Evolutionary conservation across 768 basidiomycete genomes (phyloP).

Genomic region (Peribolospora kevripleyi): DNA sequence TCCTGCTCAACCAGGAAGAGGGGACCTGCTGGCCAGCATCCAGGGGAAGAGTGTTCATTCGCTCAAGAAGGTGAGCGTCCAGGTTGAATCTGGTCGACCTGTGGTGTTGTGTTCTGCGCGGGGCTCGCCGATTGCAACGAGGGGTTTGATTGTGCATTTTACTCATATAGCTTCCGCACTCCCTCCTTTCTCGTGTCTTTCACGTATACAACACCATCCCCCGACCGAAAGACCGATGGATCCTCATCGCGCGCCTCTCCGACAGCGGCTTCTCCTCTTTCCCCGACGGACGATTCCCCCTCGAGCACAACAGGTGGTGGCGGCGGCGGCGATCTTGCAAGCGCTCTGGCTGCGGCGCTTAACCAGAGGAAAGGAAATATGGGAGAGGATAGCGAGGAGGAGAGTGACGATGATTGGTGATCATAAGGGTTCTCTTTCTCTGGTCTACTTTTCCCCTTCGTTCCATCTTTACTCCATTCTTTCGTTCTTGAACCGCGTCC

Average conservation of each 20-base stretch:
- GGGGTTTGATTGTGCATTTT: no score
- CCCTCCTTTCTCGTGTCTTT: no score
- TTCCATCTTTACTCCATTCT: neutral
- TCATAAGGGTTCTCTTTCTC: neutral
- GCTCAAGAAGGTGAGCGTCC: conserved; percentile 31
- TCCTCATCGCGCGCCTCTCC: no score
- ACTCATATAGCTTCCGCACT: no score
- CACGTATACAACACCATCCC: no score
- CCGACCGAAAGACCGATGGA: no score
- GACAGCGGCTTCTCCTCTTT: neutral
- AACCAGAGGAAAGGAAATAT: conserved; percentile 61
- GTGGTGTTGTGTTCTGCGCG: no score
- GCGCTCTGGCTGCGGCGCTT: conserved; percentile 60
- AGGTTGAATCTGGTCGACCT: neutral
- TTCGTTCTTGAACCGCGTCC: neutral
- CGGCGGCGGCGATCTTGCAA: conserved; percentile 49
- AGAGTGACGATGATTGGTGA: conserved; percentile 29
- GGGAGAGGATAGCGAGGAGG: conserved; percentile 55
- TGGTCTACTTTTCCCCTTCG: neutral
- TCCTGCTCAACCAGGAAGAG: conserved; percentile 37
- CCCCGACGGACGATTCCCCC: neutral
- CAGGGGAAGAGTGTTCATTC: conserved; percentile 52
- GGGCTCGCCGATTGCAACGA: no score
- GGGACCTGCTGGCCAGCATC: conserved; percentile 49
- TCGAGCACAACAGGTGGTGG: neutral